A percentile compares a stretch with the other conserved stretches of the same genome.
phyloP scores from a whole-genome alignment of 2,329 filamentous ascomycete species.

The Massarina eburnea region DNA sequence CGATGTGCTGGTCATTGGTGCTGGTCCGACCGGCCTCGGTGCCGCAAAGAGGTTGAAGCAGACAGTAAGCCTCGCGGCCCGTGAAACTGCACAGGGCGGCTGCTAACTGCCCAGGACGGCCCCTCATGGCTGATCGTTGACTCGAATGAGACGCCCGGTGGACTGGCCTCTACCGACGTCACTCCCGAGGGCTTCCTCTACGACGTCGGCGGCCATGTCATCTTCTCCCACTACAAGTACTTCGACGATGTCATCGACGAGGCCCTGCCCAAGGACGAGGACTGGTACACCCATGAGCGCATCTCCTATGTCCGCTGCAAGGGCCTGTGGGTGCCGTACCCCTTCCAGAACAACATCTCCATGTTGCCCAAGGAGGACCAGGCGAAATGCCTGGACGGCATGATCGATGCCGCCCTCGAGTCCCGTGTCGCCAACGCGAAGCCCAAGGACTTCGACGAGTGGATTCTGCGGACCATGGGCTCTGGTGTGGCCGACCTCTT shows the following conservation, averaged over 20 bases:
- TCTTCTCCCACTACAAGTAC: conserved; percentile 99
- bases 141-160: conserved; percentile 86
- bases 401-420: conserved; percentile 93
- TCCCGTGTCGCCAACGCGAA: conserved; percentile 84
- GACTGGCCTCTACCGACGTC: conserved; percentile 91
- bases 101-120: conserved; percentile 64
- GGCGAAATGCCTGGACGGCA: conserved; percentile 87
- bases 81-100: conserved; percentile 11
- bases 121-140: conserved; percentile 97
- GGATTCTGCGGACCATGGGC: conserved; percentile 92
- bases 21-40: conserved; percentile 94
- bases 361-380: conserved; percentile 98
- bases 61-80: conserved; percentile 64
- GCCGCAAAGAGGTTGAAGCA: conserved; percentile 98
- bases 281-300: conserved; percentile 98
- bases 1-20: conserved; percentile 96
- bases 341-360: conserved; percentile 99
- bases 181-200: conserved; percentile 97
- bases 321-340: conserved; percentile 95
- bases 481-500: conserved; percentile 89
- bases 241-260: conserved; percentile 99
- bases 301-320: conserved; percentile 99
- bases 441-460: conserved; percentile 97
- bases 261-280: conserved; percentile 86
- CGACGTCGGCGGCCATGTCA: conserved; percentile 97